These are phyloP conservation scores for Blepharisma japonicum DNA, from an alignment of 73 alveolate species.

Conservation along the genomic window DNA sequence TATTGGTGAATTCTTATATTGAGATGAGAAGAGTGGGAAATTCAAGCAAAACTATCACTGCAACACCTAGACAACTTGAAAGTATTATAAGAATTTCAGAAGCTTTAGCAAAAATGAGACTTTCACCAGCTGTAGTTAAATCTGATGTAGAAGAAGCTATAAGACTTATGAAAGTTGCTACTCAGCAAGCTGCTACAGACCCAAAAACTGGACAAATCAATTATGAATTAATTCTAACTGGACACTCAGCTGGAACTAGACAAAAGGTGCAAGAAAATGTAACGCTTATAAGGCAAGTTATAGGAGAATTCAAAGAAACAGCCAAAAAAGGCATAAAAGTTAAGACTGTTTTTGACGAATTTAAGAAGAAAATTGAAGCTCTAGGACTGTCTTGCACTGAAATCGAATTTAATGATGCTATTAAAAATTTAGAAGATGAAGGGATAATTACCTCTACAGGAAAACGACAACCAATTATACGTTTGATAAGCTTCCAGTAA, in stretches of 20 bases:
- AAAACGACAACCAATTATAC: not conserved
- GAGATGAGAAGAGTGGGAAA: slow-evolving; percentile 85
- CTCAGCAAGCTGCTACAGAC: slow-evolving; percentile 96
- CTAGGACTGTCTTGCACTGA: slow-evolving; percentile 51
- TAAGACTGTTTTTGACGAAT: slow-evolving; percentile 49
- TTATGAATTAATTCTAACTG: slow-evolving; percentile 80
- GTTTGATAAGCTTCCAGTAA: slow-evolving; percentile 9
- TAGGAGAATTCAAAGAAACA: slow-evolving; percentile 62
- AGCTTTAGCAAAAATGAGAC: slow-evolving; percentile 89
- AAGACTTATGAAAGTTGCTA: slow-evolving; percentile 92
- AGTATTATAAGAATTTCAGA: slow-evolving; percentile 94
- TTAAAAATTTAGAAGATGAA: slow-evolving; percentile 74
- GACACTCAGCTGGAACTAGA: slow-evolving; percentile 64
- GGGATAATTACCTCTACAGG: slow-evolving; percentile 43
- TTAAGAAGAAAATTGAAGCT: slow-evolving; percentile 44
- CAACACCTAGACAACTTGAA: slow-evolving; percentile 98
- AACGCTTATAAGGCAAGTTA: slow-evolving; percentile 51
- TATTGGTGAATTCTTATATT: slow-evolving; percentile 68
- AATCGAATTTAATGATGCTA: slow-evolving; percentile 74
- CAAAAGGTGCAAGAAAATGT: slow-evolving; percentile 54
- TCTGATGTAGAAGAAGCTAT: slow-evolving; percentile 84
- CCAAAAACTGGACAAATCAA: slow-evolving; percentile 92
- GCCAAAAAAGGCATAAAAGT: slow-evolving; percentile 63
- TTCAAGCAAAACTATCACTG: slow-evolving; percentile 91
- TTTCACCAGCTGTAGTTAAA: slow-evolving; percentile 70